Evolutionary conservation across 192 early-diverging fungal species (phyloP).

Genomic region (Gamsiella multidivaricata): DNA sequence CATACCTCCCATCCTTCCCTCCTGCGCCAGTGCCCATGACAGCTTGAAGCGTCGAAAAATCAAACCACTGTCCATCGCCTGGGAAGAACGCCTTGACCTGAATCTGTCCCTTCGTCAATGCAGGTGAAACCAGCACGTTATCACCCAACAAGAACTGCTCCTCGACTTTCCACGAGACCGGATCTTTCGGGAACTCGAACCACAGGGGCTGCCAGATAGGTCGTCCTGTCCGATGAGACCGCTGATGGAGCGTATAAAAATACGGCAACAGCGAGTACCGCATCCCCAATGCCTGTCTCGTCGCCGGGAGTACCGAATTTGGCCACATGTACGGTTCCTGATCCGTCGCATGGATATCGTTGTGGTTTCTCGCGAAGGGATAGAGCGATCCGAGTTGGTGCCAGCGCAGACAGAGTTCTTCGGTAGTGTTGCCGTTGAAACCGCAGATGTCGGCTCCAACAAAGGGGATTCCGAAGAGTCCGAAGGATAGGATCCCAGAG

Average conservation of each 20-base stretch:
- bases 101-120: constrained; percentile 56
- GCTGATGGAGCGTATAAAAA: constrained; percentile 66
- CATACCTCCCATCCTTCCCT: too few relatives aligned
- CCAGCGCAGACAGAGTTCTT: constrained; percentile 77
- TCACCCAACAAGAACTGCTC: constrained; percentile 70
- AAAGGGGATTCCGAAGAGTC: constrained; percentile 77
- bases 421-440: constrained; percentile 67
- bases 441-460: constrained; percentile 80
- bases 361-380: constrained; percentile 76
- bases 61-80: constrained; percentile 67
- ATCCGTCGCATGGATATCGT: constrained; percentile 52
- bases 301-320: constrained; percentile 61
- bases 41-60: constrained; percentile 59
- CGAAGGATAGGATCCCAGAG: constrained; percentile 70
- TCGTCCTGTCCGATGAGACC: constrained; percentile 61
- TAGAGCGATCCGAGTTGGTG: constrained; percentile 70
- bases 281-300: constrained; percentile 60
- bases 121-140: constrained; percentile 68
- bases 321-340: constrained; percentile 75
- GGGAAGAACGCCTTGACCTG: constrained; percentile 74
- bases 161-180: constrained; percentile 58
- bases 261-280: constrained; percentile 74
- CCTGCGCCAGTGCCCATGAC: constrained; percentile 28
- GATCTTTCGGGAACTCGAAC: constrained; percentile 60
- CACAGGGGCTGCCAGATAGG: constrained; percentile 66